Conservation (phyloP, 164 flowering plant species). For the Aristolochia contorta region DNA sequence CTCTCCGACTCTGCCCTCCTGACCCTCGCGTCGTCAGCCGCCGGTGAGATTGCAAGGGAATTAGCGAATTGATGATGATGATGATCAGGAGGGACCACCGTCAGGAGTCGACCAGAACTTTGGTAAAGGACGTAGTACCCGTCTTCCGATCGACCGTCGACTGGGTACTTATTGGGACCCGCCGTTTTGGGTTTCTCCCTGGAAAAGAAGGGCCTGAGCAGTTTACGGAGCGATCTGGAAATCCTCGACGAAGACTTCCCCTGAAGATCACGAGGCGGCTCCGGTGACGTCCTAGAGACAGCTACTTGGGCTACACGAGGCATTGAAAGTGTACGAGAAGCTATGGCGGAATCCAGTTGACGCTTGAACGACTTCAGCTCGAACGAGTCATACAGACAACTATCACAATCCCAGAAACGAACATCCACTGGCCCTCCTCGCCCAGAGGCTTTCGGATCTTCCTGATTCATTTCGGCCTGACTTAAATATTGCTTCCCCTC, state of each 20-base stretch:
- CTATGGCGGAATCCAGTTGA: conserved; percentile 72
- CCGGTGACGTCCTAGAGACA: conserved; percentile 15
- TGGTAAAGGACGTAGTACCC: conserved; percentile 23
- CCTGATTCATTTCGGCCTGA: conserved; percentile 6
- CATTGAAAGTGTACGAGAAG: conserved; percentile 16
- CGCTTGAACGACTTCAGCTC: conserved; percentile 78
- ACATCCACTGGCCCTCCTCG: conserved; percentile 5
- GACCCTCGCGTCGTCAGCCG: conserved; percentile 19
- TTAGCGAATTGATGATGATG: too few relatives aligned
- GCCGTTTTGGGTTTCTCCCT: conserved; percentile 13
- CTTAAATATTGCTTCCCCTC: too few relatives aligned
- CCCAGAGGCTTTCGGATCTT: neutral
- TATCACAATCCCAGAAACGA: conserved; percentile 74
- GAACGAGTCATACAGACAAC: conserved; percentile 85
- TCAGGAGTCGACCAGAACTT: conserved; percentile 23
- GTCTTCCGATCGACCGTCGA: conserved; percentile 5
- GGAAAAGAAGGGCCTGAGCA: conserved; percentile 40
- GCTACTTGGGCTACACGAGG: neutral
- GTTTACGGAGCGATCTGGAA: conserved; percentile 45
- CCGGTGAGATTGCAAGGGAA: conserved; percentile 28
- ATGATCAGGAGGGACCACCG: too few relatives aligned
- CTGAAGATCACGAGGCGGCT: conserved; percentile 2
- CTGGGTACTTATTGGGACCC: neutral
- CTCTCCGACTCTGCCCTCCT: conserved; percentile 38
- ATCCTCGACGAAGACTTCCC: conserved; percentile 27